phyloP scores from a whole-genome alignment of 495 filamentous ascomycete genomes.

The Bombardia bombarda region DNA sequence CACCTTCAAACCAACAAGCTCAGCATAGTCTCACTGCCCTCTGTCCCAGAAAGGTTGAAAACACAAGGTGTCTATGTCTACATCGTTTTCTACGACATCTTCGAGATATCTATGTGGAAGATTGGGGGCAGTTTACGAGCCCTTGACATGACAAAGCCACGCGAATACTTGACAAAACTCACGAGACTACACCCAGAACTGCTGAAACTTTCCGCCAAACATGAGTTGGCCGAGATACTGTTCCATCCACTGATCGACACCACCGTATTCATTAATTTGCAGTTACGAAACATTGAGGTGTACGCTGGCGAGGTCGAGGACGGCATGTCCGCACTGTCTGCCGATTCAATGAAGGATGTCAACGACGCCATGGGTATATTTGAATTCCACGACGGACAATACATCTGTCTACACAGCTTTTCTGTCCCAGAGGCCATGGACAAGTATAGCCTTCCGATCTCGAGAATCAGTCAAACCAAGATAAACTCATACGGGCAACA shows the following conservation, averaged over 20 bases:
- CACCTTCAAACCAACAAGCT: conserved; percentile 4
- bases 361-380: no score
- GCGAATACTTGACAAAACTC: background rate
- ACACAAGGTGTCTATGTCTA: background rate
- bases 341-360: no score
- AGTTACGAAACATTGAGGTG: background rate
- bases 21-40: conserved; percentile 1
- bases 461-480: background rate
- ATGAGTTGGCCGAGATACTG: background rate
- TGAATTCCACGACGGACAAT: no score
- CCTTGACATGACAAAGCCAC: conserved; percentile 1
- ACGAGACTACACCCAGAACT: background rate
- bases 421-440: background rate
- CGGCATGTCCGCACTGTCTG: no score
- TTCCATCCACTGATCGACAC: background rate
- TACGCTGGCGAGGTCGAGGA: no score
- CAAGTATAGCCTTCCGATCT: background rate
- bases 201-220: background rate
- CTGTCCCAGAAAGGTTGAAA: background rate
- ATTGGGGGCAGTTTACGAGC: background rate
- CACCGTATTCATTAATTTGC: background rate
- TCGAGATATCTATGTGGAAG: conserved; percentile 3
- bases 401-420: no score
- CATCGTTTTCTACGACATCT: background rate
- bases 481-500: background rate